Evolutionary conservation across 1,284 basidiomycete genomes (phyloP).

Genomic region (Papiliotrema nemorosa): DNA sequence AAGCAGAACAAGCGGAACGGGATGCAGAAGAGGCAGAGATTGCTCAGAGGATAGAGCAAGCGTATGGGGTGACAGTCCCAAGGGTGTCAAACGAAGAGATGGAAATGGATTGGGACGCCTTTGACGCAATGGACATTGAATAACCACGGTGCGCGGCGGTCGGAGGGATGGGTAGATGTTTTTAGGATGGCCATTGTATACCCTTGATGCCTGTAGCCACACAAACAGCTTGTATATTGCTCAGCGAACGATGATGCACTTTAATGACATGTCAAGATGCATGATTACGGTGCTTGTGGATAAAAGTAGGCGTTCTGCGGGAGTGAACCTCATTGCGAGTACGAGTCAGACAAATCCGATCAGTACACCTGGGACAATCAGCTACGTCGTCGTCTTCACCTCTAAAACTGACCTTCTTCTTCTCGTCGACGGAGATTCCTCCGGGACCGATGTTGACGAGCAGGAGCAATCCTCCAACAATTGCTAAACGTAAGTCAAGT

Average conservation of each 20-base stretch:
- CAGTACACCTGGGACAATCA: too few species aligned
- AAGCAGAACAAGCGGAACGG: constrained; percentile 31
- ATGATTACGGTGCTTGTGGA: background rate
- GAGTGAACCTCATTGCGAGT: too few species aligned
- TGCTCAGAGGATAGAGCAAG: constrained; percentile 20
- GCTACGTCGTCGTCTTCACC: too few species aligned
- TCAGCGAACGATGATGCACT: background rate
- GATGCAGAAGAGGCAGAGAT: constrained; percentile 26
- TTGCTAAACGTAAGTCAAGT: constrained; percentile 57
- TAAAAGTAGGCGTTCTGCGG: too few species aligned
- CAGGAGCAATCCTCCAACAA: constrained; percentile 94
- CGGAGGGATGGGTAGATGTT: background rate
- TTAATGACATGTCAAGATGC: background rate
- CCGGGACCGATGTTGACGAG: constrained; percentile 98
- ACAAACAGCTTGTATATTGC: background rate
- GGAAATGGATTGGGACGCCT: constrained; percentile 26
- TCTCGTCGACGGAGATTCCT: constrained; percentile 96
- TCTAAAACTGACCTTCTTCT: constrained; percentile 90
- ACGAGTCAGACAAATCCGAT: too few species aligned
- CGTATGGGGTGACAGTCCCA: constrained; percentile 7
- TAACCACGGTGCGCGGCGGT: background rate
- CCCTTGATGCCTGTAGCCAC: background rate
- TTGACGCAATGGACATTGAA: constrained; percentile 32
- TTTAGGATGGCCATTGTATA: too few species aligned
- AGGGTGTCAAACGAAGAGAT: constrained; percentile 12